Conservation (phyloP, 306 rosid species). For the Myrica gale region DNA sequence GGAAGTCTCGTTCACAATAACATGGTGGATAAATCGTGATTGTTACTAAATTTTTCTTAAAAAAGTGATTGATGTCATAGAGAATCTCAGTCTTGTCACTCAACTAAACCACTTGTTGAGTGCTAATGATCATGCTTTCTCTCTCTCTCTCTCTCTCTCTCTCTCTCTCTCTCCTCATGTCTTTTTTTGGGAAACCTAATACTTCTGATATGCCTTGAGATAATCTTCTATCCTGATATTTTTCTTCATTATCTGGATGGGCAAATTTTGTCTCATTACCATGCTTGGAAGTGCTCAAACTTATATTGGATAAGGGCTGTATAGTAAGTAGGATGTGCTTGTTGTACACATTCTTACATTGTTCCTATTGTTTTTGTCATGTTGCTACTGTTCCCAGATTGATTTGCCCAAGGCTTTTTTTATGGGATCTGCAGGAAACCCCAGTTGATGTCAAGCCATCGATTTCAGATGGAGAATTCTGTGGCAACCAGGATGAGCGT, state of each 20-base stretch:
- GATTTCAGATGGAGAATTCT: conserved; percentile 50
- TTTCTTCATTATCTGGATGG: not conserved
- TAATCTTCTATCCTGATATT: not conserved
- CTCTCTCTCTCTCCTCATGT: not conserved
- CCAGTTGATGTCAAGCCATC: conserved; percentile 72
- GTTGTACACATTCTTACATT: not conserved
- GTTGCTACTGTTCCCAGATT: conserved; percentile 9
- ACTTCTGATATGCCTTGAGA: too few species aligned
- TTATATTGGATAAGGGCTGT: not conserved
- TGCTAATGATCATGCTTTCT: too few species aligned
- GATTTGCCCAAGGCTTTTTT: conserved; percentile 20
- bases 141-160: not conserved
- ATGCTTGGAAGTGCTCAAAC: conserved; percentile 1
- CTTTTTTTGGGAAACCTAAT: not conserved
- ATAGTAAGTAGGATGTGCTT: not conserved
- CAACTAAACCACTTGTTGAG: too few species aligned
- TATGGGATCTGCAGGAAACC: conserved; percentile 57
- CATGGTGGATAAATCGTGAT: not conserved
- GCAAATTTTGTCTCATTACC: not conserved
- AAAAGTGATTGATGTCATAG: too few species aligned
- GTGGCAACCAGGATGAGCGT: conserved; percentile 52
- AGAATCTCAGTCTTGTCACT: too few species aligned
- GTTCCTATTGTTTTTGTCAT: not conserved
- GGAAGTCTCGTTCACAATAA: conserved; percentile 14
- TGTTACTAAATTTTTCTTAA: too few species aligned